These are phyloP conservation scores for Hyaloscypha finlandica DNA, from an alignment of 495 filamentous ascomycete species.

Conservation along the genomic window DNA sequence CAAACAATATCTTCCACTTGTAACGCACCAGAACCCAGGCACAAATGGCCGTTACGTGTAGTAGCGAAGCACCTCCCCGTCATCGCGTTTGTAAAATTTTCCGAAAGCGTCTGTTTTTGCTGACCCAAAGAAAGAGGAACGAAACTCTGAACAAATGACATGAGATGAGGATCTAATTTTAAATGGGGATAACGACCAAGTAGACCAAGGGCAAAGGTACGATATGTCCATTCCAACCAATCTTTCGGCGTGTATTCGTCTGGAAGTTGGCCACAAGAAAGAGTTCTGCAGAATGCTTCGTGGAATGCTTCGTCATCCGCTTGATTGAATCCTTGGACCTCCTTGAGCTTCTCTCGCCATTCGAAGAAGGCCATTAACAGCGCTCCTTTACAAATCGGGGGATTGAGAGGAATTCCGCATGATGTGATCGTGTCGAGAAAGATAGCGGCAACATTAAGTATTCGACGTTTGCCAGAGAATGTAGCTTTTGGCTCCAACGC, in stretches of 20 bases:
- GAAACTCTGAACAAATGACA: slow-evolving; percentile 5
- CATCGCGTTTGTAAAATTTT: neutral
- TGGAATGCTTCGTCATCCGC: slow-evolving; percentile 18
- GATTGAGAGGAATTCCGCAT: slow-evolving; percentile 30
- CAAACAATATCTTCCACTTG: slow-evolving; percentile 31
- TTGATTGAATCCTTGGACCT: slow-evolving; percentile 9
- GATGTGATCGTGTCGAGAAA: slow-evolving; percentile 29
- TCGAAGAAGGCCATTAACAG: slow-evolving; percentile 37
- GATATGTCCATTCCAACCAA: slow-evolving; percentile 29
- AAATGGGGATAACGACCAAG: slow-evolving; percentile 28
- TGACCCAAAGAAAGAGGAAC: neutral
- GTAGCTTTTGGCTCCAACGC: slow-evolving; percentile 21
- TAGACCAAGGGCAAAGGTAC: slow-evolving; percentile 33
- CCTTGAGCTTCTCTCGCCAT: slow-evolving; percentile 30
- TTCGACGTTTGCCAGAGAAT: slow-evolving; percentile 25
- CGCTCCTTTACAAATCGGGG: slow-evolving; percentile 25
- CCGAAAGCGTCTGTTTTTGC: neutral
- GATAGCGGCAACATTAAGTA: slow-evolving; percentile 33
- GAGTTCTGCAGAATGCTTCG: slow-evolving; percentile 32
- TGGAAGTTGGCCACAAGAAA: slow-evolving; percentile 32
- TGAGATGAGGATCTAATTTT: slow-evolving; percentile 28
- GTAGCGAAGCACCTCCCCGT: neutral
- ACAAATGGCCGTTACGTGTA: slow-evolving; percentile 15
- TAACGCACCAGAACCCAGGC: slow-evolving; percentile 34
- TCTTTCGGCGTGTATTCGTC: slow-evolving; percentile 7